Base-by-base conservation (phyloP, 345 rosid genomes). In the Punica granatum region DNA sequence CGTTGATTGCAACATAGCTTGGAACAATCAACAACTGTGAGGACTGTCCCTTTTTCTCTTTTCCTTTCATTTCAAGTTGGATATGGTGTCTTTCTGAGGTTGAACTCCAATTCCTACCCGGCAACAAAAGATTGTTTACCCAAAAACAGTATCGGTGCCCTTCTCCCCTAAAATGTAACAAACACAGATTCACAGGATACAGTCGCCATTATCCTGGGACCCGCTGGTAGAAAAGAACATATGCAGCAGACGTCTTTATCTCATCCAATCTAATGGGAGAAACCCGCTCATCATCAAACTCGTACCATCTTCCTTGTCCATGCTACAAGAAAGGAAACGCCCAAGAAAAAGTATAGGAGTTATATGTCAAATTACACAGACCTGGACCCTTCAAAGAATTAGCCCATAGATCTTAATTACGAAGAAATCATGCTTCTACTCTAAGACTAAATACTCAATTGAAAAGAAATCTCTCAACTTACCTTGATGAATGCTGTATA, bases 401-500 rank as follows among this genome's bases (percentile, higher is more conserved):
- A 2, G 25, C 23, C 7, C 1, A 33, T 14, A 72, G 26, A 30
- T 21, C 51, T 48, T 18, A 13, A 8, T 44, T 44, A 18, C 18
- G 4, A 64, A 49, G 9, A 64, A 5, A 43, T 65, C 30, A 4
- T 65, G 68, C 32, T 25, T 67, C 30, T 53, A 42, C 44, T 46
- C 48, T 28, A 39, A 54, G 19, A 53, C 42, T 32, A n/a, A 30
- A 65, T 33, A 16, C 65, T 34, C n/a, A n/a, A 19, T 2, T 48
- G 14, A 5, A 53, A 25, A 53, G 14, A 53, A 53, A 23, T 53
- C 30, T 21, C 31, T 6, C n/a, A 10, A 81, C 93, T 85, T 83
- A 88, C 93, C 73, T 82, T 81, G 74, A 85, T 74, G 73, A 78
- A 85, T 36, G 93, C 87, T 30, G 90, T 82, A 70, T 85, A 85